Percentiles rank a stretch among this genome's conserved stretches.
phyloP scores from a whole-genome alignment of 805 yeast genomes.

The Metschnikowia proteae region DNA sequence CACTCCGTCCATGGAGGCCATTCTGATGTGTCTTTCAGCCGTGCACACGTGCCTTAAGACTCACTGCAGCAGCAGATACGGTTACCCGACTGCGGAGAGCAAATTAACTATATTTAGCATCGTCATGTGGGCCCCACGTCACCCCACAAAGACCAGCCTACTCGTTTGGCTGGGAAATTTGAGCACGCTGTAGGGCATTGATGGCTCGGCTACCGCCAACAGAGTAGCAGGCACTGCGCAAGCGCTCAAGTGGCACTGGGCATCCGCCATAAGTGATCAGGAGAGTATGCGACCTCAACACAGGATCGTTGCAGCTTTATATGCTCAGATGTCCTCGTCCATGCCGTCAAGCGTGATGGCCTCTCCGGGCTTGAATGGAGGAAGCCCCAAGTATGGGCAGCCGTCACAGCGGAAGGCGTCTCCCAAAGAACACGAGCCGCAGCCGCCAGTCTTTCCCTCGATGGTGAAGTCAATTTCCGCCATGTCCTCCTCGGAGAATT shows the following conservation, averaged over 20 bases:
- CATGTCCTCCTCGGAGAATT: conserved; percentile 63
- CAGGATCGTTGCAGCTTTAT: too few species aligned
- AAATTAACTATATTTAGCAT: background rate
- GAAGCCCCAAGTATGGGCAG: conserved; percentile 94
- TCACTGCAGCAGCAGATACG: background rate
- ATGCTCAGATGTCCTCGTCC: conserved; percentile 65
- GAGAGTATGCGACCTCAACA: too few species aligned
- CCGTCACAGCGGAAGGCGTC: conserved; percentile 99
- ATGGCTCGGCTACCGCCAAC: too few species aligned
- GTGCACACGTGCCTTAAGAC: conserved; percentile 1
- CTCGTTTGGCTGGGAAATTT: too few species aligned
- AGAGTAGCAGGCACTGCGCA: too few species aligned
- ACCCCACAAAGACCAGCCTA: background rate
- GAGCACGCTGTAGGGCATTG: too few species aligned
- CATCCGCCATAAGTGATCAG: too few species aligned
- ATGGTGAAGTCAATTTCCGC: conserved; percentile 92
- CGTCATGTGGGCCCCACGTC: background rate
- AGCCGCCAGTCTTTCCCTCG: conserved; percentile 96
- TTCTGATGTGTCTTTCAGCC: background rate
- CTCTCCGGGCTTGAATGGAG: conserved; percentile 98
- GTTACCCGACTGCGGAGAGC: background rate
- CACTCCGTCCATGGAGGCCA: background rate
- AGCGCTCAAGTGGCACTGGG: too few species aligned
- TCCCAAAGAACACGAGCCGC: conserved; percentile 95
- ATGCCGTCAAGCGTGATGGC: conserved; percentile 70